Percentiles rank a stretch among this genome's conserved stretches.
Conservation (phyloP, 2,329 filamentous ascomycete species). For the Apiospora rasikravindrae region DNA sequence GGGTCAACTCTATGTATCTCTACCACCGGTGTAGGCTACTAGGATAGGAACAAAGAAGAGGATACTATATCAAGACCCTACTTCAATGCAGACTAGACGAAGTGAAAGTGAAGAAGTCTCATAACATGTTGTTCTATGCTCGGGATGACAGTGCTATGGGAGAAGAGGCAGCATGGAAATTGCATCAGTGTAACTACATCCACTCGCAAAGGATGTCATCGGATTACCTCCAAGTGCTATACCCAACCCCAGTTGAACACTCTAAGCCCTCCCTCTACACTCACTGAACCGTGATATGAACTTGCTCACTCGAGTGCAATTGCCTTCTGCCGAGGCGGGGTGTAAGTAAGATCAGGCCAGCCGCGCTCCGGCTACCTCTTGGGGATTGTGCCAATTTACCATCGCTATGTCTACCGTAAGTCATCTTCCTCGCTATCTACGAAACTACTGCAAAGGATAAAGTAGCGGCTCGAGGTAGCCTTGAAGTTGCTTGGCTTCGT, state of each 20-base stretch:
- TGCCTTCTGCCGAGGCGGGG: neutral
- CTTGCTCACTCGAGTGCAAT: neutral
- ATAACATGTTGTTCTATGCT: neutral
- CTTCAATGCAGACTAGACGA: neutral
- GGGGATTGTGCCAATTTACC: neutral
- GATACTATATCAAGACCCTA: neutral
- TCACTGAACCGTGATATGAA: neutral
- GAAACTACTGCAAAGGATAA: neutral
- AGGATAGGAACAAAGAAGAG: conserved; percentile 2
- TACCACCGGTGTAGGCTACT: conserved; percentile 5
- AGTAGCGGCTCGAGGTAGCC: neutral
- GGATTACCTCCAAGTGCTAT: neutral
- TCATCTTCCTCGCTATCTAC: neutral
- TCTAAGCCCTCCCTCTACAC: neutral
- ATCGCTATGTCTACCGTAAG: neutral
- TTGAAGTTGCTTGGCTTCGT: neutral
- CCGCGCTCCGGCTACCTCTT: neutral
- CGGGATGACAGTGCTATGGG: no score
- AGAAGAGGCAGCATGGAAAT: no score
- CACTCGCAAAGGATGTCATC: neutral
- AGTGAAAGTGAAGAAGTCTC: neutral
- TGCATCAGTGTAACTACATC: no score
- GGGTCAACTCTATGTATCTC: neutral
- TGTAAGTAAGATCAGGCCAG: neutral
- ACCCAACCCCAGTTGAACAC: neutral